Evolutionary conservation across 2,329 filamentous ascomycete species (phyloP), one percentile per base, ranked within the genome.

Genomic region (Trichoderma asperellum): DNA sequence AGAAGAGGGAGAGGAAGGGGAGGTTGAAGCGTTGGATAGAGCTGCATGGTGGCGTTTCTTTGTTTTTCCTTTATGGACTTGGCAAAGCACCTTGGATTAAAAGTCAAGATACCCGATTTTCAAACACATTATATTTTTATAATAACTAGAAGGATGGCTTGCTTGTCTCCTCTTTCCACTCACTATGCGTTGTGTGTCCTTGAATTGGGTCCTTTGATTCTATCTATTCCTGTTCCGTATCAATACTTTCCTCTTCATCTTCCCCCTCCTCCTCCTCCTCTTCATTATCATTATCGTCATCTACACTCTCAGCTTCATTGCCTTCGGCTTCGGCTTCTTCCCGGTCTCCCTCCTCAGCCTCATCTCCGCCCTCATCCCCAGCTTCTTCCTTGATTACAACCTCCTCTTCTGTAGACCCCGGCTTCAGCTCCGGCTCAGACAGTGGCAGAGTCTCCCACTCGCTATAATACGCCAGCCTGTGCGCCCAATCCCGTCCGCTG

Each of bases 371-470:
- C 11, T 34, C 64, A 27, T 59, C 55, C 18, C 32, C 66, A 10
- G 49, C 67, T 47, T 49, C 59, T 34, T 34, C 60, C 24, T 66
- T 53, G 2, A 60, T n/a, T 27, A 35, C 37, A 8, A 32, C 7
- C 24, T 57, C 63, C 2, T 61, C 65, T 16, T 61, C 63, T 14
- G 69, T 53, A 24, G 27, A 24, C 27, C 14, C 37, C 1, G 6
- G 5, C 40, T 56, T 29, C 52, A n/a, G n/a, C 35, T 43, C 29
- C 2, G 1, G 37, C 21, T 62, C 47, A 11, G 49, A 37, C 11
- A 29, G 53, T 21, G 59, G 57, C 55, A 74, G 32, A 37, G 72
- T 74, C 72, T 86, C 83, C 84, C 84, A 86, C 64, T 84, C 80
- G 67, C 78, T 79, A 37, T 74, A 75, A 62, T 79, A 82, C 11